Base-by-base conservation (phyloP, 768 basidiomycete species). In the Pseudohyphozyma bogoriensis region DNA sequence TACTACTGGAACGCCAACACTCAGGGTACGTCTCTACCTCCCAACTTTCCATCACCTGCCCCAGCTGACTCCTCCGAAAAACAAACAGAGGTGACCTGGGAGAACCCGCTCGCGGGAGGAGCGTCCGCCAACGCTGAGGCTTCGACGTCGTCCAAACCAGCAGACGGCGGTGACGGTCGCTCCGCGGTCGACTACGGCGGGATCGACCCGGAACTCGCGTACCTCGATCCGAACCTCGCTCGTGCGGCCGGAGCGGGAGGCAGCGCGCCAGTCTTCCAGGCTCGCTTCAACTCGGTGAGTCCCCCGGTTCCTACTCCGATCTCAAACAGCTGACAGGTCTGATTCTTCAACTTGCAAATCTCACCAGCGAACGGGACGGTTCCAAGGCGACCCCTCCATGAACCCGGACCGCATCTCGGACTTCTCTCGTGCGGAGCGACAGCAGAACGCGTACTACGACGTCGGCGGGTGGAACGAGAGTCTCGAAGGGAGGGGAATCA, bases 1-100 rank as follows among this genome's bases (percentile, higher is more conserved):
- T 65, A 65, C 46, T 65, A 59, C 58, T 65, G 60, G 60, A 65
- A 62, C 58, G 59, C 56, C 55, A 59, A 37, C n/a, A 46, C 9
- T 47, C 26, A 42, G 15, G 20, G 13, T 28, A 7, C 12, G 11
- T 20, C 46, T 22, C 16, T 5, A 22, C 3, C 36, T 4, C 3
- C 37, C 20, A 11, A 6, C 45, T 5, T 7, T 26, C 3, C 5
- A 32, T 29, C n/a, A 28, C 29, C 16, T 12, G 22, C 2, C 13
- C 18, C n/a, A 11, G 28, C 3, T 18, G 42, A 45, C 49, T 46
- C 59, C 46, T 32, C 63, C 0, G 11, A n/a, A n/a, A 42, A 12
- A 59, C 63, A 1, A 29, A 49, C 39, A 10, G 46, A 58, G 18
- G 58, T 56, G 29, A 62, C 60, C 28, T 65, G 64, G 64, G 10